These are phyloP conservation scores for Fraxinus excelsior DNA, from an alignment of 257 asterid species.

Conservation along the genomic window DNA sequence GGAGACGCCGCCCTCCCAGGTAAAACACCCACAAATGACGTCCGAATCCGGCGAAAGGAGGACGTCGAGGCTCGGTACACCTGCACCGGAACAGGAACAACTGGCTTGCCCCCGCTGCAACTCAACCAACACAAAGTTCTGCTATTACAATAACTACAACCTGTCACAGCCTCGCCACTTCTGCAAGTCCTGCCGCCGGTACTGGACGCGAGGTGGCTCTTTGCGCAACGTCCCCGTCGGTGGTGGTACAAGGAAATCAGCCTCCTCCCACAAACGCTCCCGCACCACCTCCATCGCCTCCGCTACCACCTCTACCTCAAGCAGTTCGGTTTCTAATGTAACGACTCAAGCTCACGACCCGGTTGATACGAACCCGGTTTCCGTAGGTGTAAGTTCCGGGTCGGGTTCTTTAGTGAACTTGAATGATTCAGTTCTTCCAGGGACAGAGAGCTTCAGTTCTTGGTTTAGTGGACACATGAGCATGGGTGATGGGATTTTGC, in stretches of 20 bases:
- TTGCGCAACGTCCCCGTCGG: conserved; percentile 60
- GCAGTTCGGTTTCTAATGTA: not conserved
- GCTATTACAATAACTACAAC: conserved; percentile 69
- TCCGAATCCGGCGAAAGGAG: conserved; percentile 34
- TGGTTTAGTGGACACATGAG: conserved; percentile 16
- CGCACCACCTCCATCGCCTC: conserved; percentile 15
- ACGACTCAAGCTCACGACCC: not conserved
- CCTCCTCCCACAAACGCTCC: conserved; percentile 42
- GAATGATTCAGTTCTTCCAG: conserved; percentile 17
- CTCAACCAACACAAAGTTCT: conserved; percentile 55
- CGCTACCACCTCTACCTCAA: not conserved
- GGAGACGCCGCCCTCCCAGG: not conserved
- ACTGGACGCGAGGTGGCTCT: conserved; percentile 68
- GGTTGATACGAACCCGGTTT: not conserved
- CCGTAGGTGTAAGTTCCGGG: not conserved
- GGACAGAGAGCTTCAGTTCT: not conserved
- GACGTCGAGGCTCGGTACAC: conserved; percentile 21
- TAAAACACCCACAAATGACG: conserved; percentile 24
- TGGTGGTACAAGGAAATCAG: conserved; percentile 50
- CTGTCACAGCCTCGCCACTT: conserved; percentile 67
- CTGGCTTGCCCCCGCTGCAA: conserved; percentile 63
- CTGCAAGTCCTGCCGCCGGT: conserved; percentile 62
- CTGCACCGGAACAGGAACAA: conserved; percentile 37
- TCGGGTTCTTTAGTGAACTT: conserved; percentile 19
- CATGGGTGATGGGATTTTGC: conserved; percentile 28